Conservation (phyloP, 352 stramenopile species). For the Phytophthora multivora region DNA sequence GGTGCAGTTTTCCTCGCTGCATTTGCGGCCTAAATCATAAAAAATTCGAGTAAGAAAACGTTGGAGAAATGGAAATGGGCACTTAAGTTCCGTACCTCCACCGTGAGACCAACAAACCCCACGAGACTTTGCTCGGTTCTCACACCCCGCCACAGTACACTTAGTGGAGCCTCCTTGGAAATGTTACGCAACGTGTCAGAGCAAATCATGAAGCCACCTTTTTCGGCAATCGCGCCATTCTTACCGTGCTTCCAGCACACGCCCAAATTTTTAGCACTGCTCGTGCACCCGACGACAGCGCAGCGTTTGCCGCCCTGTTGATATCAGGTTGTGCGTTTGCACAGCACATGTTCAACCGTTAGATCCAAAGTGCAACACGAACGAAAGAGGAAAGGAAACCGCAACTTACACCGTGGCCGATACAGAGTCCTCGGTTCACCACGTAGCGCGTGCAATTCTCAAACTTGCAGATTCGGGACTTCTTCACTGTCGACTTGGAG, state of each 20-base stretch:
- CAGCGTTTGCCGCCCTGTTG: slow-evolving; percentile 73
- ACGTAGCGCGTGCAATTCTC: slow-evolving; percentile 78
- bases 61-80: not conserved
- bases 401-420: slow-evolving; percentile 62
- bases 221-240: slow-evolving; percentile 30
- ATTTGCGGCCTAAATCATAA: slow-evolving; percentile 50
- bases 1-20: slow-evolving; percentile 56
- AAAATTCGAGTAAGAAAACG: not conserved
- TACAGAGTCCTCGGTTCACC: slow-evolving; percentile 77
- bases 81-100: slow-evolving; percentile 40
- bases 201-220: slow-evolving; percentile 48
- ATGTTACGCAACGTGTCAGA: slow-evolving; percentile 28
- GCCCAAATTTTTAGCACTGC: slow-evolving; percentile 76
- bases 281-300: slow-evolving; percentile 63
- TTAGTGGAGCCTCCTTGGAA: slow-evolving; percentile 67
- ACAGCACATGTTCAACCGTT: slow-evolving; percentile 21
- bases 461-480: slow-evolving; percentile 79
- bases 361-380: slow-evolving; percentile 14
- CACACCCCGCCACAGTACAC: slow-evolving; percentile 65
- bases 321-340: slow-evolving; percentile 29
- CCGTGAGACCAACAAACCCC: slow-evolving; percentile 84
- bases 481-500: slow-evolving; percentile 45
- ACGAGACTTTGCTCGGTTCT: slow-evolving; percentile 78
- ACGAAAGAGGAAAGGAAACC: not conserved
- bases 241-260: slow-evolving; percentile 82